Evolutionary conservation across 495 filamentous ascomycete species (phyloP).

Genomic region (Penicillium verhagenii): DNA sequence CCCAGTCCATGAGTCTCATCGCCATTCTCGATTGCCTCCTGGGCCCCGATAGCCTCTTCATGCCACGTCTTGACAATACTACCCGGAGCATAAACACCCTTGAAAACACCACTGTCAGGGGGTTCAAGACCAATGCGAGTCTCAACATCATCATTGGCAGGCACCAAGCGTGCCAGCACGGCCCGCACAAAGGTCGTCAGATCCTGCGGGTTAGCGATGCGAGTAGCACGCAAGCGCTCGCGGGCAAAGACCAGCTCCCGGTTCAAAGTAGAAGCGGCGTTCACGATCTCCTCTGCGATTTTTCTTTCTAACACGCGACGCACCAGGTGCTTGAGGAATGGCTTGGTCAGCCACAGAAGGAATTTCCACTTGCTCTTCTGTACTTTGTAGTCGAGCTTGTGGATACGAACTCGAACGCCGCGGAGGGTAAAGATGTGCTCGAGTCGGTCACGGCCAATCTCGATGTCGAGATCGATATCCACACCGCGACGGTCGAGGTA

Average conservation of each 20-base stretch:
- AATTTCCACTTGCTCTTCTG: conserved; percentile 72
- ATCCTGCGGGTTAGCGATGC: conserved; percentile 78
- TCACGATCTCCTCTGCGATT: conserved; percentile 68
- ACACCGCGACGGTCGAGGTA: conserved; percentile 81
- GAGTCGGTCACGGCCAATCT: conserved; percentile 68
- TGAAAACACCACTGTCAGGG: conserved; percentile 68
- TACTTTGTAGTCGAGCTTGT: conserved; percentile 80
- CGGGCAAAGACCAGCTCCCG: conserved; percentile 83
- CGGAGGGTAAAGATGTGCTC: conserved; percentile 80
- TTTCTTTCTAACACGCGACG: conserved; percentile 76
- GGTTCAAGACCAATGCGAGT: conserved; percentile 63
- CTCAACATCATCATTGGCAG: conserved; percentile 73
- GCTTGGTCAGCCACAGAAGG: conserved; percentile 80
- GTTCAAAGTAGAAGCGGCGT: conserved; percentile 69
- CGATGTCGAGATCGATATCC: conserved; percentile 80
- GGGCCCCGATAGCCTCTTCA: conserved; percentile 68
- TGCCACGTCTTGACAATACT: conserved; percentile 86
- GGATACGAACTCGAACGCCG: conserved; percentile 73
- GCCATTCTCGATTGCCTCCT: conserved; percentile 60
- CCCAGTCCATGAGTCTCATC: conserved; percentile 39
- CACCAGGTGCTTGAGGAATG: conserved; percentile 75
- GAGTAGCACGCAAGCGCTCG: conserved; percentile 79
- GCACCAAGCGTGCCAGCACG: conserved; percentile 69
- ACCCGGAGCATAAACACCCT: conserved; percentile 81
- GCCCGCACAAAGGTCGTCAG: conserved; percentile 78